These are phyloP conservation scores for Fusarium scirpi DNA, from an alignment of 2,329 filamentous ascomycete genomes.

Conservation along the genomic window DNA sequence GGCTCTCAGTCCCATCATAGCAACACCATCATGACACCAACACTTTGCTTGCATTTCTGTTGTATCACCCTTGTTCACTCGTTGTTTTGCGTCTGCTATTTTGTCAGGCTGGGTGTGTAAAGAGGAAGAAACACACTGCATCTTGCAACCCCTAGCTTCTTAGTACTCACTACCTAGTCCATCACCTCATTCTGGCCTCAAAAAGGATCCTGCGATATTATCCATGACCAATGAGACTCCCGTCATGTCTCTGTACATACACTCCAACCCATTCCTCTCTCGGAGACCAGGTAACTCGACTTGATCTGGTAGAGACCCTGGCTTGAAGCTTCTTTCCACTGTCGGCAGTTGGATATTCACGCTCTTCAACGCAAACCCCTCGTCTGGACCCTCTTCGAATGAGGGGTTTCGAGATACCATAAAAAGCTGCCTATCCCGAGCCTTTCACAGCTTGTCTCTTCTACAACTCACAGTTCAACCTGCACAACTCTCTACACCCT, in stretches of 20 bases:
- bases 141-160: background rate
- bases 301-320: slow-evolving; percentile 7
- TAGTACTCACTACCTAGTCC: background rate
- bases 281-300: background rate
- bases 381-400: background rate
- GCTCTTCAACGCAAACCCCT: background rate
- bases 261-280: background rate
- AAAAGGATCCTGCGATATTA: background rate
- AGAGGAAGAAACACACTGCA: background rate
- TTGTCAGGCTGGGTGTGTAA: slow-evolving; percentile 1
- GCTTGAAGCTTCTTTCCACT: slow-evolving; percentile 12
- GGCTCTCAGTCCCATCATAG: background rate
- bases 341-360: slow-evolving; percentile 25
- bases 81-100: background rate
- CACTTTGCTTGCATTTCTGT: background rate
- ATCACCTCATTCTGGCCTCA: slow-evolving; percentile 30
- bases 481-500: slow-evolving; percentile 21
- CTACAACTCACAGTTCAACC: background rate
- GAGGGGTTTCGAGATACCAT: slow-evolving; percentile 9
- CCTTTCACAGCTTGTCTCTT: background rate
- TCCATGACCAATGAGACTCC: slow-evolving; percentile 9
- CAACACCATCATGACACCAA: slow-evolving; percentile 32
- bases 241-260: slow-evolving; percentile 16
- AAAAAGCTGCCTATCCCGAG: slow-evolving; percentile 29
- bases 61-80: background rate